Base-by-base conservation (phyloP, 2,329 filamentous ascomycete genomes). In the Teratosphaeria zuluensis region DNA sequence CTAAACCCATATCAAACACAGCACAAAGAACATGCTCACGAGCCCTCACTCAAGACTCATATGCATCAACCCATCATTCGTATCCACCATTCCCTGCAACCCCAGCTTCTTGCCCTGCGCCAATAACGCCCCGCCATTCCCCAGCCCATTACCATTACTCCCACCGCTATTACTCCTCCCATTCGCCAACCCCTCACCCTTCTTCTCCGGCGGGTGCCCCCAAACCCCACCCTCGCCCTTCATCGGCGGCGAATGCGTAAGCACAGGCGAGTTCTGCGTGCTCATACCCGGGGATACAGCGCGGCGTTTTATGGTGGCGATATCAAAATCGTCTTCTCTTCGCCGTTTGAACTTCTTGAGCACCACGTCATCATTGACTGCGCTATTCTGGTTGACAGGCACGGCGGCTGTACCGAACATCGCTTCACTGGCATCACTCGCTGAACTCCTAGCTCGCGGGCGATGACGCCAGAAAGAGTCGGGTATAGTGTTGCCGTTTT, bases 51-150 rank as follows among this genome's bases (percentile, higher is more conserved):
- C 92, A 68, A 96, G 96, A 73, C 89, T 96, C 89, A 97, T 94
- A 68, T 92, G 91, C 87, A 96, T 96, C 64, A 96, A 80, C 1
- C 91, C 89, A 72, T 96, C 92, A 70, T 90, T 90, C n/a, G 92
- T 92, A 74, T 96, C 92, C 19, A 84, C 88, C 92, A 97, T 96
- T 1, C 92, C 90, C 74, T 96, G 92, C 65, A 95, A 81, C 8
- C 90, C 90, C 14, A 95, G 80, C 35, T 89, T 62, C 78, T 86
- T 81, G 32, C 67, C 67, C 51, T 65, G 63, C 55, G 58, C 62
- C 31, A 63, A 59, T 52, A 65, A 52, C 35, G 63, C 59, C 11
- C 60, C 60, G 32, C 28, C 53, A 48, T 33, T 30, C 4, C 35
- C n/a, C 11, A 42, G 16, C 12, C 53, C 48, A 30, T 58, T 52